Conservation (phyloP, 306 rosid species). For the Dicorynia guianensis region DNA sequence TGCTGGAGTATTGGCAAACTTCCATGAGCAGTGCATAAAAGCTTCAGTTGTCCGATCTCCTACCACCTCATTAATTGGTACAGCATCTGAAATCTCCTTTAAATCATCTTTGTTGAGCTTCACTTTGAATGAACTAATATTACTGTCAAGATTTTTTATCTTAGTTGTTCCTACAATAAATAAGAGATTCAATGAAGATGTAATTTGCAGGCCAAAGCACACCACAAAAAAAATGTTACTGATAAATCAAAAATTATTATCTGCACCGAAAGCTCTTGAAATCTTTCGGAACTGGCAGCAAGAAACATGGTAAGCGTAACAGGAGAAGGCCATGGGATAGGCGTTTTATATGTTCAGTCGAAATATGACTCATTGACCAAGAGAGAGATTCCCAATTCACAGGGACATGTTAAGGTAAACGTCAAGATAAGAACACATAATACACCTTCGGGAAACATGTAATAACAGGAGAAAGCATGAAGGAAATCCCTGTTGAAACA, state of each 20-base stretch:
- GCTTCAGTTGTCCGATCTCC: conserved; percentile 51
- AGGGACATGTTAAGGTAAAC: neutral
- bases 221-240: neutral
- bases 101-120: conserved; percentile 56
- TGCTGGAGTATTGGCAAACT: conserved; percentile 61
- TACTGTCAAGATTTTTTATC: conserved; percentile 61
- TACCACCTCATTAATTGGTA: conserved; percentile 50
- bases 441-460: conserved; percentile 1
- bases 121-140: conserved; percentile 57
- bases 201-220: neutral
- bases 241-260: neutral
- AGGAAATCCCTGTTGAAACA: neutral
- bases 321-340: neutral
- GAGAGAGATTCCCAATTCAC: neutral
- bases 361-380: neutral
- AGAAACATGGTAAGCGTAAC: neutral
- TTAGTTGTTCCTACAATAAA: conserved; percentile 67
- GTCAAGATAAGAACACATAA: neutral
- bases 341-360: conserved; percentile 3
- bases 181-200: conserved; percentile 14
- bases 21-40: conserved; percentile 61
- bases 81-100: conserved; percentile 55
- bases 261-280: neutral
- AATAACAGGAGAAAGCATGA: neutral
- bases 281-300: neutral